Base-by-base conservation (phyloP, 2,329 filamentous ascomycete species). In the Talaromyces sp. region DNA sequence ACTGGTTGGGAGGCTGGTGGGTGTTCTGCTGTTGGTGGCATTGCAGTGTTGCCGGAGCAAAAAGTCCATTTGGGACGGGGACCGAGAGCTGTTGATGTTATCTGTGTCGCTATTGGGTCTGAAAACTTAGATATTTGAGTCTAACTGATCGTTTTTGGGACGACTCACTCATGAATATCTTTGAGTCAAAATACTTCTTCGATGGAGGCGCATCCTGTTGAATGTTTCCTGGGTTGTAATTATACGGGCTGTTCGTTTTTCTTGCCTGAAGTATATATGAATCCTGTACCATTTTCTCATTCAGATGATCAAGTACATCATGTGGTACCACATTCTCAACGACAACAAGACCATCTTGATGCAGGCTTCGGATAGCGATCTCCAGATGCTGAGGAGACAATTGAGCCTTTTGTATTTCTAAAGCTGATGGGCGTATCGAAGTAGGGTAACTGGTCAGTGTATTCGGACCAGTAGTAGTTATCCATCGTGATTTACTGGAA, bases 231-330 rank as follows among this genome's bases (percentile, higher is more conserved):
- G 27, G 57, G 45, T 65, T 66, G 16, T 66, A 65, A 57, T 66
- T 66, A 27, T 61, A 66, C 11, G 65, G 65, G 22, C 54, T 57
- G 85, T 54, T 14, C 16, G 14, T 13, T 33, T 52, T 52, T 33
- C 49, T 33, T 11, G 0, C 86, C 70, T 89, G 87, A 67, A 89
- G 86, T 39, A 88, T 77, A 19, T 41, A 78, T 1, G 86, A 86
- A 71, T 89, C 87, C 54, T 83, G 41, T 1, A 85, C 79, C 87
- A 89, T 89, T 68, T 83, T 85, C 54, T 69, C 67, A 69, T 89
- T 89, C 43, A 89, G 75, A 7, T 71, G 69, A 69, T 89, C 84
- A 3, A 89, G 74, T n/a, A 82, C 72, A 0, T 76, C 70, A 67
- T 85, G 82, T 0, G 81, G 78, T 22, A 88, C 78, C 1, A 81